Evolutionary conservation across 1,284 basidiomycete species (phyloP), one percentile per base, ranked within the genome.

Genomic region (Cryptococcus sp.): DNA sequence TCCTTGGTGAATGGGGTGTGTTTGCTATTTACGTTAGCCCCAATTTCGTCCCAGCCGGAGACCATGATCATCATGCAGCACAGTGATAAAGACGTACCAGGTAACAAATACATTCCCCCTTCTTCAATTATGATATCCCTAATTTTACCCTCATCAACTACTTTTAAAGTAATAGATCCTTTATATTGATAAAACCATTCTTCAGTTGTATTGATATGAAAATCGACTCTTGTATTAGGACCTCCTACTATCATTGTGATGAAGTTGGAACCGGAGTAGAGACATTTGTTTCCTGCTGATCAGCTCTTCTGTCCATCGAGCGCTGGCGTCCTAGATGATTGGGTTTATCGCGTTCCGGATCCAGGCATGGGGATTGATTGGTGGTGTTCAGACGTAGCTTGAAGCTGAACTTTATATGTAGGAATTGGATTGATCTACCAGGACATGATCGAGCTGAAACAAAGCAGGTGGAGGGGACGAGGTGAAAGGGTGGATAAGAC

Each of bases 161-260:
- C 85, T 58, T 88, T 84, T 37, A 97, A 79, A 11, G 90, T 77
- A 89, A 97, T 96, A 2, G 81, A 83, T 1, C 91, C 91, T 72
- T 91, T 89, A 78, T 92, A 81, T 72, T 97, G 92, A 74, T 91
- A 94, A 72, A 96, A 96, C 91, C 91, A 96, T 76, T 96, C 92
- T 80, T 96, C 91, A 2, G 91, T 94, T 74, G 92, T 85, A 71
- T 96, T 96, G 46, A 94, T 77, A 73, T 96, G 91, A 67, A 90
- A 96, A 72, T 97, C 91, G 53, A 87, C 87, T 45, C 91, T 79
- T 68, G 89, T 84, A 70, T 97, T 97, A 0, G 91, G 92, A 0
- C 91, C 92, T 14, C 92, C 92, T 21, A 96, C 84, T 11, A 83
- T 87, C 92, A 96, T 96, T 39, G 91, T 84, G 46, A 87, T 83